Evolutionary conservation across 441 rosid genomes (phyloP).

Genomic region (Hypseocharis bilobata): DNA sequence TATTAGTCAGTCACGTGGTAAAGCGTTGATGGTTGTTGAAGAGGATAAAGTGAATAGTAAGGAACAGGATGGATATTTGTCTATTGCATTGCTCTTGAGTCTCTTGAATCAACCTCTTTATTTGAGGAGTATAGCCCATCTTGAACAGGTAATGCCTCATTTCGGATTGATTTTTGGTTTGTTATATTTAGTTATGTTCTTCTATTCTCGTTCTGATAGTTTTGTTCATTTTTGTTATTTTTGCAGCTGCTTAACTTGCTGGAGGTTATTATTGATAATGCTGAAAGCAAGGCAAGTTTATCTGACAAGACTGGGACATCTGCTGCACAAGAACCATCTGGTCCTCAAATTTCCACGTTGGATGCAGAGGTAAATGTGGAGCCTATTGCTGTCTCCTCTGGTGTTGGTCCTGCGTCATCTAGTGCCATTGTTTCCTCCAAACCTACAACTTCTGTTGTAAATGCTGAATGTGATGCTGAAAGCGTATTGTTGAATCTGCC

Average conservation of each 20-base stretch:
- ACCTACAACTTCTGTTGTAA: conserved; percentile 37
- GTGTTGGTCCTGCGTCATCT: conserved; percentile 35
- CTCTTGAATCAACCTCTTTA: conserved; percentile 91
- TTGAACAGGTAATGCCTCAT: conserved; percentile 63
- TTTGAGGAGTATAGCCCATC: conserved; percentile 88
- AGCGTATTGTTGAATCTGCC: conserved; percentile 65
- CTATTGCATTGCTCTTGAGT: conserved; percentile 69
- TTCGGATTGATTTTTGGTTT: conserved; percentile 1
- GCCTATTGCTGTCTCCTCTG: conserved; percentile 33
- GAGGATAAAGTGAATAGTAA: conserved; percentile 31
- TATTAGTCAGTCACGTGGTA: conserved; percentile 53
- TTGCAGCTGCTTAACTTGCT: conserved; percentile 80
- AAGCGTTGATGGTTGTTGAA: conserved; percentile 56
- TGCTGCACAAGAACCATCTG: conserved; percentile 38
- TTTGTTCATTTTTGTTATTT: conserved; percentile 13
- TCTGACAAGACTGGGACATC: conserved; percentile 43
- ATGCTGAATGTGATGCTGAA: conserved; percentile 49
- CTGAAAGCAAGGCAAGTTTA: conserved; percentile 50
- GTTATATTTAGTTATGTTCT: conserved; percentile 8
- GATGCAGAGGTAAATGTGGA: conserved; percentile 39
- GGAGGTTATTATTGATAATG: conserved; percentile 77
- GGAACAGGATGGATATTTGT: conserved; percentile 41
- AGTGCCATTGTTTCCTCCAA: conserved; percentile 34
- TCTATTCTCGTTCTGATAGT: neutral
- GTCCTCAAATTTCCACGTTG: conserved; percentile 32